Evolutionary conservation across 106 monocot species (phyloP).

Genomic region (Allium cepa): DNA sequence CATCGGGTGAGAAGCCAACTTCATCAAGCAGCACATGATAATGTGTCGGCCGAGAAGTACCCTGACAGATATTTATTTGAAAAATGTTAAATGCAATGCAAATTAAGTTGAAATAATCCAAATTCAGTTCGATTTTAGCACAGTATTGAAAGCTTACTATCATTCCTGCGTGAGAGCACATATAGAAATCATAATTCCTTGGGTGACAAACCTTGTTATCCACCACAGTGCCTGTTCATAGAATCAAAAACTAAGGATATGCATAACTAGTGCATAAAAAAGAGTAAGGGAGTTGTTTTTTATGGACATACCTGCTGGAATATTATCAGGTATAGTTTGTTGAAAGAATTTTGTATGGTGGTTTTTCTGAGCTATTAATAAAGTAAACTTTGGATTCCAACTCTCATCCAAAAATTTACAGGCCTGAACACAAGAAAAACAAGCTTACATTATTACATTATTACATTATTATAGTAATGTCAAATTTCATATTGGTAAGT

Average conservation of each 20-base stretch:
- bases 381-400: slow-evolving; percentile 74
- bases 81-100: too few relatives aligned
- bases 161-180: slow-evolving; percentile 93
- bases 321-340: slow-evolving; percentile 51
- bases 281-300: not conserved
- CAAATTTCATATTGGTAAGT: not conserved
- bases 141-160: slow-evolving; percentile 50
- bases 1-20: slow-evolving; percentile 64
- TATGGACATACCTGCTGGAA: slow-evolving; percentile 58
- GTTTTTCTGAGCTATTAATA: slow-evolving; percentile 90
- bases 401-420: slow-evolving; percentile 79
- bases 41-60: slow-evolving; percentile 90
- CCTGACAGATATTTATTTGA: slow-evolving; percentile 21
- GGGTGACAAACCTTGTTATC: slow-evolving; percentile 86
- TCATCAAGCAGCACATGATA: slow-evolving; percentile 87
- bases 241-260: not conserved
- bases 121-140: too few relatives aligned
- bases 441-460: not conserved
- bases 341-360: slow-evolving; percentile 95
- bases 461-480: not conserved
- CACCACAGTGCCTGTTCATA: slow-evolving; percentile 69
- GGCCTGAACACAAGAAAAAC: slow-evolving; percentile 38
- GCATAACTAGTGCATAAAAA: not conserved
- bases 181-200: slow-evolving; percentile 85
- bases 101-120: too few relatives aligned